A percentile compares a stretch with the other conserved stretches of the same genome.
Evolutionary conservation across 768 basidiomycete species (phyloP).

Genomic region (Hypsizygus marmoreus): DNA sequence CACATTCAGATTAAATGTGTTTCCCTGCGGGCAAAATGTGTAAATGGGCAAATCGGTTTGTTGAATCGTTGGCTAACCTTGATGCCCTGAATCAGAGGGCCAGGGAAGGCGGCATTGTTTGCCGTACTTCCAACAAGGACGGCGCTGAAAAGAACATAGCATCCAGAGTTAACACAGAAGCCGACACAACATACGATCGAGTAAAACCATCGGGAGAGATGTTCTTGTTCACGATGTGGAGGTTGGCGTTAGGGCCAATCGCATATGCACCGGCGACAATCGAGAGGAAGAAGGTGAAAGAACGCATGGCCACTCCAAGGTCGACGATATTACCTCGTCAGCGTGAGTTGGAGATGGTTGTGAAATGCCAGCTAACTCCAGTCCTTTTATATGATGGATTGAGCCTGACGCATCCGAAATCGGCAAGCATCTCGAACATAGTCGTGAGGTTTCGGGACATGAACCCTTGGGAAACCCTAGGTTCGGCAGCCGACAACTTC

Average conservation of each 20-base stretch:
- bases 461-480: no score
- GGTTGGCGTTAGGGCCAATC: conserved; percentile 30
- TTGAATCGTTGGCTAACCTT: conserved; percentile 23
- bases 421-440: no score
- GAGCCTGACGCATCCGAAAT: no score
- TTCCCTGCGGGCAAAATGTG: conserved; percentile 31
- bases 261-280: conserved; percentile 4
- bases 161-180: background rate
- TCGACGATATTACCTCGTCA: no score
- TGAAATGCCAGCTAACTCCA: background rate
- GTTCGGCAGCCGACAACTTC: no score
- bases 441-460: no score
- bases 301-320: background rate
- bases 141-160: conserved; percentile 6
- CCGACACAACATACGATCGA: conserved; percentile 15
- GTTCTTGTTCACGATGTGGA: conserved; percentile 41
- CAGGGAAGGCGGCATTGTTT: conserved; percentile 16
- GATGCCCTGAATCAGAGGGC: conserved; percentile 27
- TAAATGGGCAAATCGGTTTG: background rate
- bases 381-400: no score
- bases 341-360: background rate
- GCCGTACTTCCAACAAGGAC: conserved; percentile 27
- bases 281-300: background rate
- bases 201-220: conserved; percentile 51
- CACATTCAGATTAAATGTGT: conserved; percentile 48